Evolutionary conservation across 129 eudicot genomes (phyloP), one percentile per base, ranked within the genome.

Genomic region (Pseudognaphalium luteoalbum): DNA sequence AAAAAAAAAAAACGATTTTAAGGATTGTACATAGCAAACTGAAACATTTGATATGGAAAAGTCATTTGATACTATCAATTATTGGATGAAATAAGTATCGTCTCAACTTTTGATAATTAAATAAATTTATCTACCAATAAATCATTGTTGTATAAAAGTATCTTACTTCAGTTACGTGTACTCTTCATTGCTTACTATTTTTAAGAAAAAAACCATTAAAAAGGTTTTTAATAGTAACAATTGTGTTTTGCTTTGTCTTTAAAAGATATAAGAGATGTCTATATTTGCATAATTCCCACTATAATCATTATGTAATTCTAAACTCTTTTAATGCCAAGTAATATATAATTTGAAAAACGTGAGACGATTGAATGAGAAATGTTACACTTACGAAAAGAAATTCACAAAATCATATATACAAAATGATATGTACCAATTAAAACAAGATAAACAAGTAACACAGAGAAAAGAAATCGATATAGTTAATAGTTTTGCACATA

Each of bases 61-160:
- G n/a, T 52, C 7, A 0, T 17, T 21, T 8, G 21, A 21, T 35
- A 22, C 20, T 22, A 58, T 22, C 21, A 4, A 12, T 73, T 59
- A 73, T 73, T 6, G 39, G 78, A 47, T 29, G 61, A 37, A 73
- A 73, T 54, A 58, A 35, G 67, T 56, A 72, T 56, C 76, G 25
- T 35, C 67, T 37, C 68, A 57, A 33, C 52, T 57, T 71, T 57
- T 19, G 20, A 72, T 19, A 72, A 34, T 32, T 12, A 6, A 3
- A 58, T 44, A 34, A 54, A 34, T 33, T 11, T 57, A 25, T 25
- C 28, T 20, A 4, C 6, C 15, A 32, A 32, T 4, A 11, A 58
- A 60, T 61, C 70, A 41, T 74, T 60, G 39, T n/a, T 44, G n/a
- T 47, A 21, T 42, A 6, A 12, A 64, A 11, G 50, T 47, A 70